Conservation (phyloP, 352 stramenopile genomes). For the Aphanomyces astaci region DNA sequence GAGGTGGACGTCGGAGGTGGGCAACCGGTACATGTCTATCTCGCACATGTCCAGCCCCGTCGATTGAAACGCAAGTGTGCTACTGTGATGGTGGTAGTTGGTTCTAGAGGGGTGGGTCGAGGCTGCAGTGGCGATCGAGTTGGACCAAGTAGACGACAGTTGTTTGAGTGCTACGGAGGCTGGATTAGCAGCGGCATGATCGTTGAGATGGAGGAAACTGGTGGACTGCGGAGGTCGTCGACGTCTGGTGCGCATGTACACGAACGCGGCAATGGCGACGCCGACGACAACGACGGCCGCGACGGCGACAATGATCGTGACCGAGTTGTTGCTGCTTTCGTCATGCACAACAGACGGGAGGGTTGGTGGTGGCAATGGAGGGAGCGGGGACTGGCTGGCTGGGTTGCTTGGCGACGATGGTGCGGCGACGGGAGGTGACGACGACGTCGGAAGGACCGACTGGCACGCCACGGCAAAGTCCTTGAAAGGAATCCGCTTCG, state of each 20-base stretch:
- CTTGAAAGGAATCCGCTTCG: background rate
- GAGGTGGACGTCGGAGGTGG: slow-evolving; percentile 32
- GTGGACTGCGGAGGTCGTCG: background rate
- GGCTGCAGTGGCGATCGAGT: background rate
- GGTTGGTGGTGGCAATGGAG: background rate
- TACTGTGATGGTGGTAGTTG: no score
- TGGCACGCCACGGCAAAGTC: background rate
- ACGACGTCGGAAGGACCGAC: background rate
- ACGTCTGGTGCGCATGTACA: background rate
- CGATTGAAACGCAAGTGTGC: background rate
- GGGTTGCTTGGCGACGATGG: no score
- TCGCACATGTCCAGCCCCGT: slow-evolving; percentile 7
- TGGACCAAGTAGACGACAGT: background rate
- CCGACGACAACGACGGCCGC: background rate
- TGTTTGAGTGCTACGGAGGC: no score
- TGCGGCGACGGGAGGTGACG: background rate
- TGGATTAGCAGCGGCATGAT: no score
- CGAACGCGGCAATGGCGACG: background rate
- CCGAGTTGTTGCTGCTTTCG: background rate
- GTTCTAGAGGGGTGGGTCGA: background rate
- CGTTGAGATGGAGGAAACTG: background rate
- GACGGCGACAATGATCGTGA: background rate
- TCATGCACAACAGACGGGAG: background rate
- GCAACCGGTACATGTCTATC: background rate
- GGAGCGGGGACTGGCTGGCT: background rate